Conservation (phyloP, 208 protist genomes). For the Phytomonas sp. region DNA sequence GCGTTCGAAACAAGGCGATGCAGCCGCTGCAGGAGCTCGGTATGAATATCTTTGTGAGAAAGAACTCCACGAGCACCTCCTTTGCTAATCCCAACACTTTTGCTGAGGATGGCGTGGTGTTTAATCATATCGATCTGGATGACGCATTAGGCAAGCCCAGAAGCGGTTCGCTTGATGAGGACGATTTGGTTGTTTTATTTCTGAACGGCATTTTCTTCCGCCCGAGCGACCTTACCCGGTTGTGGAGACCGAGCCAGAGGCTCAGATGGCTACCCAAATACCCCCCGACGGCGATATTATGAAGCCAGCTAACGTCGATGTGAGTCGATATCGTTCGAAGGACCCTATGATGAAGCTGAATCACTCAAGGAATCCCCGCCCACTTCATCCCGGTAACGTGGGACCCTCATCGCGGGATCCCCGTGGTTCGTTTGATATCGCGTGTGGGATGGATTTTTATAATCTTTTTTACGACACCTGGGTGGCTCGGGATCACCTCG, state of each 20-base stretch:
- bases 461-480: slow-evolving; percentile 66
- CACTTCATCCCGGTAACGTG: not conserved
- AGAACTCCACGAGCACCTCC: not conserved
- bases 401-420: not conserved
- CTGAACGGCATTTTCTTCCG: slow-evolving; percentile 77
- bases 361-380: not conserved
- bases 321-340: too few relatives aligned
- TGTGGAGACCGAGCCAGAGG: slow-evolving; percentile 47
- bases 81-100: not conserved
- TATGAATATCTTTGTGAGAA: slow-evolving; percentile 28
- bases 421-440: slow-evolving; percentile 57
- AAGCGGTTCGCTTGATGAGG: slow-evolving; percentile 1
- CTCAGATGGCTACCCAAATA: slow-evolving; percentile 10
- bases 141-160: not conserved
- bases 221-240: slow-evolving; percentile 40
- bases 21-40: slow-evolving; percentile 49
- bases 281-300: slow-evolving; percentile 17
- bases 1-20: slow-evolving; percentile 71
- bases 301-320: too few relatives aligned
- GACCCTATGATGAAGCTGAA: not conserved
- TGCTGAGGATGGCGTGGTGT: not conserved
- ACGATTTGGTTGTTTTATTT: slow-evolving; percentile 64
- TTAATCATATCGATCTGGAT: not conserved
- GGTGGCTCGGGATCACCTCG: slow-evolving; percentile 44
- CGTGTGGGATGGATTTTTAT: slow-evolving; percentile 84